A percentile compares a stretch with the other conserved stretches of the same genome.
These are phyloP conservation scores for Nigrospora sphaerica DNA, from an alignment of 2,329 filamentous ascomycete genomes.

Conservation along the genomic window DNA sequence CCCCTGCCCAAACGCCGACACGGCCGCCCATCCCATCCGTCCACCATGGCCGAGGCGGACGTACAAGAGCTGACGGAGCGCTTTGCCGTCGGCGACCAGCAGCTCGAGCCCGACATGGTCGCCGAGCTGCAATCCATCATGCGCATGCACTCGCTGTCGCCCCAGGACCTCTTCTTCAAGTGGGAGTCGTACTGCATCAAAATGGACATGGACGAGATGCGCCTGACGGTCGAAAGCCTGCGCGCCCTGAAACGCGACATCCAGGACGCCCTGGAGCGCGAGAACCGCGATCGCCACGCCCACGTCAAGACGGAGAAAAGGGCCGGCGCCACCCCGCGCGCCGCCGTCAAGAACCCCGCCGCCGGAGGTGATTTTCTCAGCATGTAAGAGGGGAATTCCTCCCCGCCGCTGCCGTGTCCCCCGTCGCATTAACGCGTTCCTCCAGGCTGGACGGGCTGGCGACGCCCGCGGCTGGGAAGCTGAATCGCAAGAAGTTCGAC, in stretches of 20 bases:
- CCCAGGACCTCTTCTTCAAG: constrained; percentile 92
- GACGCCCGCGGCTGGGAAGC: constrained; percentile 44
- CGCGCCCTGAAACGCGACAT: constrained; percentile 80
- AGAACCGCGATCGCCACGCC: constrained; percentile 55
- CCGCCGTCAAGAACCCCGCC: constrained; percentile 36
- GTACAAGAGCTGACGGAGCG: constrained; percentile 34
- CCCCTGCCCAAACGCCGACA: no score
- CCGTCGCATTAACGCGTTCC: constrained; percentile 11
- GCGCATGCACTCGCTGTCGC: constrained; percentile 70
- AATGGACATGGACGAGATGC: constrained; percentile 76
- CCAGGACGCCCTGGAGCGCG: constrained; percentile 76
- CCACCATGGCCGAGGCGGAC: constrained; percentile 30
- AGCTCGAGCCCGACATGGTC: constrained; percentile 70
- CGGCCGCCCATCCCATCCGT: no score
- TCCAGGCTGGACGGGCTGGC: constrained; percentile 59
- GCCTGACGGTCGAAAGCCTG: constrained; percentile 61
- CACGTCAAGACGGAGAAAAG: constrained; percentile 58
- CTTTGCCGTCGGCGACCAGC: constrained; percentile 49
- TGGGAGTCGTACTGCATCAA: constrained; percentile 98
- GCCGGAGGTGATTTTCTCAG: constrained; percentile 66
- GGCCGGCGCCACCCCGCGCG: constrained; percentile 55
- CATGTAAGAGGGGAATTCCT: constrained; percentile 47
- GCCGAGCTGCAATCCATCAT: constrained; percentile 80
- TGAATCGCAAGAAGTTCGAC: constrained; percentile 32
- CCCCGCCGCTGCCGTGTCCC: no score